These are phyloP conservation scores for Colletotrichum theobromicola DNA, from an alignment of 2,329 filamentous ascomycete genomes.

Conservation along the genomic window DNA sequence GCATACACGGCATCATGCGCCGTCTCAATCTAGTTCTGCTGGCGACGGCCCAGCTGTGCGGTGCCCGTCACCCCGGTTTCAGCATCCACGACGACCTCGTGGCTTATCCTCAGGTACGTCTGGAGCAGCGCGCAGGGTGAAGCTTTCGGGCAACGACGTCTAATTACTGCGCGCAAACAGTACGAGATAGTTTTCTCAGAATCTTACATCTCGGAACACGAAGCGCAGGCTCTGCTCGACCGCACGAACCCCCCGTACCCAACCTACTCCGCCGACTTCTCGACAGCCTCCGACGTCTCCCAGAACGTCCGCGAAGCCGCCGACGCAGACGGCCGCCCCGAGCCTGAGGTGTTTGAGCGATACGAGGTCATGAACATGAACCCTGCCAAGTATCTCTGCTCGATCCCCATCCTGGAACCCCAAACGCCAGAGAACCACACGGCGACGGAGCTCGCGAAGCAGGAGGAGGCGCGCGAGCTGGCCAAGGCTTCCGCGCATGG, in stretches of 20 bases:
- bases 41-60: slow-evolving; percentile 47
- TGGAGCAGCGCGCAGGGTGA: slow-evolving; percentile 24
- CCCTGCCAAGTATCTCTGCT: slow-evolving; percentile 79
- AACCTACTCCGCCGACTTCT: slow-evolving; percentile 45
- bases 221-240: slow-evolving; percentile 68
- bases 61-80: slow-evolving; percentile 65
- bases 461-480: slow-evolving; percentile 81
- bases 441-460: slow-evolving; percentile 69
- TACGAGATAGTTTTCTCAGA: slow-evolving; percentile 82
- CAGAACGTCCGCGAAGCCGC: slow-evolving; percentile 38
- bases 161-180: slow-evolving; percentile 44
- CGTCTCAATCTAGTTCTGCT: slow-evolving; percentile 50
- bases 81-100: slow-evolving; percentile 89
- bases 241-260: slow-evolving; percentile 35
- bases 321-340: slow-evolving; percentile 31
- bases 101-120: slow-evolving; percentile 79
- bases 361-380: slow-evolving; percentile 80
- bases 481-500: slow-evolving; percentile 77
- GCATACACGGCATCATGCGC: slow-evolving; percentile 52
- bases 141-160: background rate
- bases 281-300: slow-evolving; percentile 45
- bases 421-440: slow-evolving; percentile 65
- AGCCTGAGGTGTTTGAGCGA: slow-evolving; percentile 40
- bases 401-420: slow-evolving; percentile 74
- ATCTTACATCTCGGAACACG: slow-evolving; percentile 71